A percentile compares a stretch with the other conserved stretches of the same genome.
Evolutionary conservation across 1,284 basidiomycete genomes (phyloP).

Genomic region (Apiotrichum montevideense): DNA sequence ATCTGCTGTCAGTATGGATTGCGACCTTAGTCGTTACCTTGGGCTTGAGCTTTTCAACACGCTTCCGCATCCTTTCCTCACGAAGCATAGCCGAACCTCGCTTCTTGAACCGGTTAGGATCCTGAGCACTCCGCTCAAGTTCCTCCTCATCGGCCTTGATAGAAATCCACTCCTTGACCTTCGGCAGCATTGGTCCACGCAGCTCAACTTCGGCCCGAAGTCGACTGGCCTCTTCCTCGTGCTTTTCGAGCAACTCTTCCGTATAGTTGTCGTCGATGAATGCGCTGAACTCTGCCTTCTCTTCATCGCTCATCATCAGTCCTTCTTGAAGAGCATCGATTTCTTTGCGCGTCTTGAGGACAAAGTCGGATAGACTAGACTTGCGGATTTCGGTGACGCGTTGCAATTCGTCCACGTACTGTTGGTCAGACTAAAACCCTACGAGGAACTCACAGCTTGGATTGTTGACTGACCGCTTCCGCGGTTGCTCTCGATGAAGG

Average conservation of each 20-base stretch:
- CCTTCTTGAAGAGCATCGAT: slow-evolving; percentile 79
- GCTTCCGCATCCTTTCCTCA: slow-evolving; percentile 96
- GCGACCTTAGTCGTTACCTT: slow-evolving; percentile 52
- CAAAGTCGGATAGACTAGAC: slow-evolving; percentile 79
- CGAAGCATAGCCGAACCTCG: slow-evolving; percentile 69
- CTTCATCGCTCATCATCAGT: slow-evolving; percentile 75
- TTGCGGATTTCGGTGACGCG: slow-evolving; percentile 84
- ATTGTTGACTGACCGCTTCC: slow-evolving; percentile 40
- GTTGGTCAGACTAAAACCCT: background rate
- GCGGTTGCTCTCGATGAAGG: slow-evolving; percentile 42
- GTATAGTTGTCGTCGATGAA: slow-evolving; percentile 80
- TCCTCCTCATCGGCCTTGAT: slow-evolving; percentile 89
- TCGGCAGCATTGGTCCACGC: slow-evolving; percentile 69
- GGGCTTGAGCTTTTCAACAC: slow-evolving; percentile 90
- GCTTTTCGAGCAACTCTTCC: slow-evolving; percentile 77
- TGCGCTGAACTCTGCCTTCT: slow-evolving; percentile 70
- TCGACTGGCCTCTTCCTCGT: slow-evolving; percentile 78
- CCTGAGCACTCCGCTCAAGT: slow-evolving; percentile 53
- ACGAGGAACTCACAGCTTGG: slow-evolving; percentile 29
- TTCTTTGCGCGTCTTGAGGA: slow-evolving; percentile 72
- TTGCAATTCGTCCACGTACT: slow-evolving; percentile 83
- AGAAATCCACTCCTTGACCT: slow-evolving; percentile 80
- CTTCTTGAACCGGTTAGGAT: slow-evolving; percentile 44
- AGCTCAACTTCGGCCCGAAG: slow-evolving; percentile 72
- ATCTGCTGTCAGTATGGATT: slow-evolving; percentile 54